A percentile compares a stretch with the other conserved stretches of the same genome.
Evolutionary conservation across 2,329 filamentous ascomycete species (phyloP).

Genomic region (Exophiala oligosperma): DNA sequence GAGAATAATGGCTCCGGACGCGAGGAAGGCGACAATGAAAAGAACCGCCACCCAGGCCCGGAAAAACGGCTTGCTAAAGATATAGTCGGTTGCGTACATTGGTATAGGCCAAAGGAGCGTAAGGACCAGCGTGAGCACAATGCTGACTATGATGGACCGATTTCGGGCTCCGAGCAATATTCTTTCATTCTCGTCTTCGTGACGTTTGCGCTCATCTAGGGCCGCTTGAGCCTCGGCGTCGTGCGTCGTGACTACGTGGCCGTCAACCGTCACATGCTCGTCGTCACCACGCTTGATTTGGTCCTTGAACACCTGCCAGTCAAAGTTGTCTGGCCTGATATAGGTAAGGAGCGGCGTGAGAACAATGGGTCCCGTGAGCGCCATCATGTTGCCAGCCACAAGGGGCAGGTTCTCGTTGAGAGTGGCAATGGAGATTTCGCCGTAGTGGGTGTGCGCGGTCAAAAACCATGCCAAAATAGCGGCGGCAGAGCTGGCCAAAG

Average conservation of each 20-base stretch:
- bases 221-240: conserved; percentile 38
- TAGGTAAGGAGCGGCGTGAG: conserved; percentile 74
- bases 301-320: conserved; percentile 79
- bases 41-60: not conserved
- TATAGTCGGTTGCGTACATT: conserved; percentile 77
- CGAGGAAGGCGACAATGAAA: not conserved
- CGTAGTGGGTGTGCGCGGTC: conserved; percentile 68
- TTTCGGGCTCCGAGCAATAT: conserved; percentile 54
- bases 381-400: conserved; percentile 69
- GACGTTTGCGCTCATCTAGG: conserved; percentile 22
- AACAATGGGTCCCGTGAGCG: conserved; percentile 71
- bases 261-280: conserved; percentile 64
- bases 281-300: conserved; percentile 75
- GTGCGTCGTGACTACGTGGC: not conserved
- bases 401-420: conserved; percentile 66
- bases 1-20: not conserved
- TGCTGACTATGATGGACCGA: conserved; percentile 59
- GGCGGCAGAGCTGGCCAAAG: conserved; percentile 66
- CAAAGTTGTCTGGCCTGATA: conserved; percentile 73
- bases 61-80: conserved; percentile 62
- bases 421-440: conserved; percentile 66
- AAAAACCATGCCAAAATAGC: conserved; percentile 78
- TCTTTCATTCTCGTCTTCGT: conserved; percentile 60
- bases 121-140: conserved; percentile 68
- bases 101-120: conserved; percentile 83